Base-by-base conservation (phyloP, 2,329 filamentous ascomycete species). In the Paramyrothecium roridum region DNA sequence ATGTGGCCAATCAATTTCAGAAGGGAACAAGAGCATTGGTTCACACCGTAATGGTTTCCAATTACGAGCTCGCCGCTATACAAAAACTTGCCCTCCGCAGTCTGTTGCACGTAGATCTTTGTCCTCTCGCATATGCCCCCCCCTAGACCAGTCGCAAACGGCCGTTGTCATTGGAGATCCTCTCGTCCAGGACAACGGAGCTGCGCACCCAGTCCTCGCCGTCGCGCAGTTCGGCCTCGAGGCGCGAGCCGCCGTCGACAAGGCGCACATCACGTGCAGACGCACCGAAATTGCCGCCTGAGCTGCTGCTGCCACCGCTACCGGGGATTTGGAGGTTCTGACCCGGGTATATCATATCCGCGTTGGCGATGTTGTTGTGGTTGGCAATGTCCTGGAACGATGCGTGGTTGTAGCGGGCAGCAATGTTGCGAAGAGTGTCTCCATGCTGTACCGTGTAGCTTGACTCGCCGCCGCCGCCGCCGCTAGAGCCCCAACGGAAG, bases 261-360 rank as follows among this genome's bases (percentile, higher is more conserved):
- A 75, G 70, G 26, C 69, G 70, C 50, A 72, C 68, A 48, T 73
- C 60, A 17, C 71, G 62, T 3, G 66, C 71, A 10, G 71, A 71
- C 3, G 65, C 57, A n/a, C 61, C 66, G 52, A 75, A 73, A 47
- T 70, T 70, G 45, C 68, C 67, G 8, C 54, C 58, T 17, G 46
- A 45, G 2, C 62, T 20, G 50, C 61, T 57, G 2, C 62, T 20
- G 50, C 61, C 58, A 26, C 59, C 61, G 2, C 62, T 61, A 6
- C 66, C 64, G 10, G 74, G 73, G 1, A 76, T 55, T 53, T 69
- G 63, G 2, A 77, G 65, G 2, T 65, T 66, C 63, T 77, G 74
- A 2, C 74, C 74, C 0, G 74, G 74, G 56, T 74, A 73, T 56
- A 77, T 77, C 63, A 74, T 56, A 47, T 77, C 73, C 7, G 73